Conservation (phyloP, 176 grass and related monocot genomes). For the Triticum turgidum region DNA sequence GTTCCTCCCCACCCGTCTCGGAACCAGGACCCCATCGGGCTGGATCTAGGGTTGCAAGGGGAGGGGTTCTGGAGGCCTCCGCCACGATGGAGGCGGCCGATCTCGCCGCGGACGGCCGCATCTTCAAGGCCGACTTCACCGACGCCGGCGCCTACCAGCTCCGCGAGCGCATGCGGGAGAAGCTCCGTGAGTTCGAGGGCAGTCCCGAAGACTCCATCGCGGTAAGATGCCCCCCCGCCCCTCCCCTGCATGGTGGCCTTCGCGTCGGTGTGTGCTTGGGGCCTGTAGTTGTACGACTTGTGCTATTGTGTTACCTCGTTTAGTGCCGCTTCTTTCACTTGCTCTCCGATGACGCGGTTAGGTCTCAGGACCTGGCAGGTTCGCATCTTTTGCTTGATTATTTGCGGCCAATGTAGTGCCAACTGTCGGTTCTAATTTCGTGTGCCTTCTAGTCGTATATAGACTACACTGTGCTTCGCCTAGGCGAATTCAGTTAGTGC, state of each 20-base stretch:
- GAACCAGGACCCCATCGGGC: conserved; percentile 10
- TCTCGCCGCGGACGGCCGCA: conserved; percentile 26
- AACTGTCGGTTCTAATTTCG: neutral
- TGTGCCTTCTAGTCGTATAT: neutral
- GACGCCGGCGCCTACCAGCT: conserved; percentile 37
- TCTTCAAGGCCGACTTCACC: conserved; percentile 42
- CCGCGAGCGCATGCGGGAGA: conserved; percentile 47
- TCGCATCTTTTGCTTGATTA: conserved; percentile 3
- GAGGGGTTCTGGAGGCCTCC: conserved; percentile 23
- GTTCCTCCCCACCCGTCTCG: neutral
- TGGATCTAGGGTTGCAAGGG: conserved; percentile 67
- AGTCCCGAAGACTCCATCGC: conserved; percentile 31
- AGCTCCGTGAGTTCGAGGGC: conserved; percentile 48
- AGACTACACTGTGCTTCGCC: neutral
- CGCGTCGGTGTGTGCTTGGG: neutral
- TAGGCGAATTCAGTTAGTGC: neutral
- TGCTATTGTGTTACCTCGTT: neutral
- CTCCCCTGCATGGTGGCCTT: neutral
- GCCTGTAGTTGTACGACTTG: neutral
- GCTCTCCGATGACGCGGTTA: neutral
- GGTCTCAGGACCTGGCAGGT: neutral
- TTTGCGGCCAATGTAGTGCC: neutral
- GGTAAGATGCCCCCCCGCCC: conserved; percentile 35
- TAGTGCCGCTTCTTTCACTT: neutral
- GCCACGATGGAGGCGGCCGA: conserved; percentile 52